Conservation (phyloP, 306 rosid genomes). For the Quercus rubra region DNA sequence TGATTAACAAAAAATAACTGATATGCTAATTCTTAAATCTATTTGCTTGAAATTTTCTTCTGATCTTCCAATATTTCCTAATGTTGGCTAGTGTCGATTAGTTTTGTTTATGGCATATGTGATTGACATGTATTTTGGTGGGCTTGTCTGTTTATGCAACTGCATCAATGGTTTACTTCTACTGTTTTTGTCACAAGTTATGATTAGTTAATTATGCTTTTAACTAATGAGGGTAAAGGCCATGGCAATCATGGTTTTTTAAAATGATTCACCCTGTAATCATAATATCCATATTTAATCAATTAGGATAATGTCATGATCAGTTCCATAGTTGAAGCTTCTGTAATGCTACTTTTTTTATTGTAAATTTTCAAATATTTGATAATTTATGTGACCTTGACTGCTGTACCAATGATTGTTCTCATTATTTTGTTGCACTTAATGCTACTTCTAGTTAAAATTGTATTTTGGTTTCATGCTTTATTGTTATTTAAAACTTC, state of each 20-base stretch:
- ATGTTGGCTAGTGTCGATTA: not conserved
- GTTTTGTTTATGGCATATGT: not conserved
- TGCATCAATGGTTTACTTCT: not conserved
- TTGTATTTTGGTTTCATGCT: slow-evolving; percentile 5
- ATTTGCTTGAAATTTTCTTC: not conserved
- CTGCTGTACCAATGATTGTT: not conserved
- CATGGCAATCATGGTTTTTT: not conserved
- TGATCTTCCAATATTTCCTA: not conserved
- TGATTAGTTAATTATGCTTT: not conserved
- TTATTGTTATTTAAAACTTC: not conserved
- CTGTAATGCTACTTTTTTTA: not conserved
- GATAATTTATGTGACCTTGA: not conserved
- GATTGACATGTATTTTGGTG: not conserved
- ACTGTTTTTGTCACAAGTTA: not conserved
- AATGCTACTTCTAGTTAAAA: not conserved
- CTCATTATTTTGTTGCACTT: not conserved
- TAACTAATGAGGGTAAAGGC: not conserved
- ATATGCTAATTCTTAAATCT: not conserved
- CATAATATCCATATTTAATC: not conserved
- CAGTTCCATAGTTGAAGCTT: not conserved
- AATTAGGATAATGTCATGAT: not conserved
- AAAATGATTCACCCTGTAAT: too few species aligned
- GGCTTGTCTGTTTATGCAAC: not conserved
- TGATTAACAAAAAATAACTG: not conserved
- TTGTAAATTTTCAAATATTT: not conserved